Conservation (phyloP, 2,329 filamentous ascomycete species). For the Aspergillus versicolor region DNA sequence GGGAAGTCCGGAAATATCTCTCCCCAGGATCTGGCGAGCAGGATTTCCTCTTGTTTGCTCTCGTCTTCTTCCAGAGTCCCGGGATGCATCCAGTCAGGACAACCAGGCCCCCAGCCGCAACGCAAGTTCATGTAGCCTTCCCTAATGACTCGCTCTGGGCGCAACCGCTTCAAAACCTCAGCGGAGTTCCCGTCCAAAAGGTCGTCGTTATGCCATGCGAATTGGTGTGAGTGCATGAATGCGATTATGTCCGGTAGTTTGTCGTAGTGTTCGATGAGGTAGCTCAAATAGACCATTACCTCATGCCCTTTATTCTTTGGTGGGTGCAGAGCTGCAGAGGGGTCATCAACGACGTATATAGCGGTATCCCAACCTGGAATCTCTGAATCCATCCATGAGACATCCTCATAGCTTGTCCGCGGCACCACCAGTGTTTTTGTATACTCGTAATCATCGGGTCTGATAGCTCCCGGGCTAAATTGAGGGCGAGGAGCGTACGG, state of each 20-base stretch:
- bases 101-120: slow-evolving; percentile 59
- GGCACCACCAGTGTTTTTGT: slow-evolving; percentile 57
- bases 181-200: slow-evolving; percentile 51
- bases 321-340: slow-evolving; percentile 49
- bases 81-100: slow-evolving; percentile 58
- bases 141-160: slow-evolving; percentile 50
- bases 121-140: slow-evolving; percentile 62
- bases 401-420: slow-evolving; percentile 52
- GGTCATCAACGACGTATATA: slow-evolving; percentile 56
- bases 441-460: slow-evolving; percentile 51
- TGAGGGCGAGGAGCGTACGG: slow-evolving; percentile 30
- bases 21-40: slow-evolving; percentile 48
- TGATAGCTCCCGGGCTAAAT: slow-evolving; percentile 38
- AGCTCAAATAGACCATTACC: slow-evolving; percentile 62
- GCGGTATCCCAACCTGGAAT: slow-evolving; percentile 50
- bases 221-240: slow-evolving; percentile 60
- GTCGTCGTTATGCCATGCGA: slow-evolving; percentile 61
- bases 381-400: slow-evolving; percentile 54
- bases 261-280: slow-evolving; percentile 63
- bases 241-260: slow-evolving; percentile 58
- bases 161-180: slow-evolving; percentile 52
- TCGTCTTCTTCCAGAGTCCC: slow-evolving; percentile 39
- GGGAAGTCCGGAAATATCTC: slow-evolving; percentile 48
- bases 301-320: slow-evolving; percentile 63
- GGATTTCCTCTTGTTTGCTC: slow-evolving; percentile 47